phyloP scores from a whole-genome alignment of 2,329 filamentous ascomycete species.

The Cercospora zeina region DNA sequence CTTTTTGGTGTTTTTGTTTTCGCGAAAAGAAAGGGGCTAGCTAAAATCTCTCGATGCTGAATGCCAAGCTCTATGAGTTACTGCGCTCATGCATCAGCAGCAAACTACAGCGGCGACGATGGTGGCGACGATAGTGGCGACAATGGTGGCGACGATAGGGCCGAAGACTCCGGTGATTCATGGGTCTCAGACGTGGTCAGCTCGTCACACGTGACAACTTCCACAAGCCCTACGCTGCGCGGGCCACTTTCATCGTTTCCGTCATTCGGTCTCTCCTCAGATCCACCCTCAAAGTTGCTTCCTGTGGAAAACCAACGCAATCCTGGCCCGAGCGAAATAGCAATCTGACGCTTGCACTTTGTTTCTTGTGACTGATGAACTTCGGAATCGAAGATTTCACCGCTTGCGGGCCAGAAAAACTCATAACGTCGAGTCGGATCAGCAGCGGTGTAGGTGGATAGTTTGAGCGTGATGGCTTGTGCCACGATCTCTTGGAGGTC shows the following conservation, averaged over 20 bases:
- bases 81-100: background rate
- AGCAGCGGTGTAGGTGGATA: background rate
- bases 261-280: too few relatives aligned
- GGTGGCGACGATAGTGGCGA: too few relatives aligned
- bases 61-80: too few relatives aligned
- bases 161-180: too few relatives aligned
- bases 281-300: too few relatives aligned
- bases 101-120: too few relatives aligned
- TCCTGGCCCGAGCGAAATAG: background rate
- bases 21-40: background rate
- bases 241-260: too few relatives aligned
- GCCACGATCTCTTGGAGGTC: background rate
- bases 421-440: background rate
- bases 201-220: too few relatives aligned
- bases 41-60: background rate
- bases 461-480: background rate
- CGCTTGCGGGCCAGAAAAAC: background rate
- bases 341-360: background rate
- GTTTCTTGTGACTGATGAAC: background rate
- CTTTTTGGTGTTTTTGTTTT: background rate
- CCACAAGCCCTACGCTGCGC: too few relatives aligned
- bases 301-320: background rate
- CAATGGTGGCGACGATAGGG: too few relatives aligned
- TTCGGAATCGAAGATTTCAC: background rate
- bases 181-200: too few relatives aligned